Evolutionary conservation across 331 rosid genomes (phyloP), one percentile per base, ranked within the genome.

Genomic region (Phaseolus coccineus): DNA sequence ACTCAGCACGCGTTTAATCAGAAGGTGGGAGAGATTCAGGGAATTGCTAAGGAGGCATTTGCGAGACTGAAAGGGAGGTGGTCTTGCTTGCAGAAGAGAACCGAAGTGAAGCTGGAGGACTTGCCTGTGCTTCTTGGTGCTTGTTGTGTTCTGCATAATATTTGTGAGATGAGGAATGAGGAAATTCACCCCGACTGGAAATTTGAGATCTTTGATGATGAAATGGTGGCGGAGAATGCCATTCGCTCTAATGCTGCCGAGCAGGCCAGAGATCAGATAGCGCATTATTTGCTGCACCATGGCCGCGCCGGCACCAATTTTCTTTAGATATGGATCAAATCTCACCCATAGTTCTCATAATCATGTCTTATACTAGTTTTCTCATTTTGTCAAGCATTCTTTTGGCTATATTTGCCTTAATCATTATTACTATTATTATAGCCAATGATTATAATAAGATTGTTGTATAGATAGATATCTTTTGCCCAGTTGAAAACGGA

Each of bases 41-140:
- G 35, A 4, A 55, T 86, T n/a, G 84, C 92, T 2, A 88, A 87
- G 46, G 97, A 86, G 3, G 95, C 97, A 0, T 92, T 92, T 70
- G 84, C 88, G 0, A 87, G 84, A 63, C 56, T 92, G 19, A 92
- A 92, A 77, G 89, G 92, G 0, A 89, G 97, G 77, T 92, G 97
- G 97, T 77, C 95, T 53, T 90, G 97, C 48, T 78, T 92, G 73
- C 97, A 92, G 83, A 92, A 84, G 85, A 89, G 97, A 48, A 87
- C 91, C 0, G 97, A 92, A 73, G 93, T 83, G 62, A 92, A 92
- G 58, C 89, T 92, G 5, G 91, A 90, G 76, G 97, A 92, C 12
- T 69, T 92, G 88, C 97, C 95, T 1, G 85, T 55, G 35, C 84
- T 90, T 74, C 90, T 92, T 51, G 97, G 97, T 0, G 97, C 95